Evolutionary conservation across 345 rosid species (phyloP).

Genomic region (Carallia pectinifolia): DNA sequence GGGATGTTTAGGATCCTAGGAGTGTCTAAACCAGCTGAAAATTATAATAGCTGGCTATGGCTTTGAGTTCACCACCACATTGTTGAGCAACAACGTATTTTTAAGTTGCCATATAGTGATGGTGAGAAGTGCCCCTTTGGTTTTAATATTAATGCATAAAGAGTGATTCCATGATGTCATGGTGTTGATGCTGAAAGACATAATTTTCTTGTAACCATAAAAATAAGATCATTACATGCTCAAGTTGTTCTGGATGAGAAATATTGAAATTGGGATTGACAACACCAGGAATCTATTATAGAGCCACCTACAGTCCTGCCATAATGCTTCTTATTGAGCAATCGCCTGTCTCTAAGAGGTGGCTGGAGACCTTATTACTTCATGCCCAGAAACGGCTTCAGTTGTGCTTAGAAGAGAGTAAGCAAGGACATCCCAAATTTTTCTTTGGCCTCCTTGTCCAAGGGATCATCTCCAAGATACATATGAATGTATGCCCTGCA

Average conservation of each 20-base stretch:
- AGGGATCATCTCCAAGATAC: constrained; percentile 49
- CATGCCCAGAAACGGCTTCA: constrained; percentile 2
- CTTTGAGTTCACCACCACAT: constrained; percentile 27
- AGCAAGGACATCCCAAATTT: constrained; percentile 46
- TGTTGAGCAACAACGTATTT: constrained; percentile 32
- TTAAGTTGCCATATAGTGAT: constrained; percentile 42
- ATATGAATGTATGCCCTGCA: constrained; percentile 47
- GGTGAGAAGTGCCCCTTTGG: constrained; percentile 19
- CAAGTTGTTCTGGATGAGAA: not conserved
- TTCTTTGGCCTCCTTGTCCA: constrained; percentile 50
- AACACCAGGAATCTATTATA: constrained; percentile 2
- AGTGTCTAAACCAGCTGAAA: constrained; percentile 15
- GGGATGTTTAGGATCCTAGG: constrained; percentile 1
- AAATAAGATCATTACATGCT: constrained; percentile 1
- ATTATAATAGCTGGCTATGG: constrained; percentile 16
- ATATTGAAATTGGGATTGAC: constrained; percentile 9
- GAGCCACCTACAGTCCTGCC: constrained; percentile 16
- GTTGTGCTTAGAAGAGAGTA: constrained; percentile 34
- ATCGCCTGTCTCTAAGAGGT: constrained; percentile 1
- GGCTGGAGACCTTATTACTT: constrained; percentile 19
- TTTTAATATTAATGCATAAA: constrained; percentile 11
- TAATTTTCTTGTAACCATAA: constrained; percentile 1
- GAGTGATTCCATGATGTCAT: not conserved
- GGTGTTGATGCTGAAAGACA: constrained; percentile 3
- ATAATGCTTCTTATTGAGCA: constrained; percentile 15